Evolutionary conservation across 75 land plant species (phyloP).

Genomic region (Pseudotsuga menziesii): DNA sequence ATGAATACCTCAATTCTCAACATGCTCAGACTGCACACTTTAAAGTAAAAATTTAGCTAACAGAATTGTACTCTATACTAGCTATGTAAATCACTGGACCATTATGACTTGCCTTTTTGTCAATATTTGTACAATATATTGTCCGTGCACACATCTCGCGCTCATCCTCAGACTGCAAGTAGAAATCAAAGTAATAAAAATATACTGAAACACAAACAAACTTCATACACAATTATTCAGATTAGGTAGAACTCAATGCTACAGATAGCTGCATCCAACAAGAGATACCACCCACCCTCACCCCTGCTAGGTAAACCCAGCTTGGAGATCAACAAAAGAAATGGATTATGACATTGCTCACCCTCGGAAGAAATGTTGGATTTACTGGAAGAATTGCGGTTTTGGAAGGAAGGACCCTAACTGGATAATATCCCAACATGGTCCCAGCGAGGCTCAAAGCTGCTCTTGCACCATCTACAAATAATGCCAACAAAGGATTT

Average conservation of each 20-base stretch:
- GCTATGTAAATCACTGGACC: no score
- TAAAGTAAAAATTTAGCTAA: no score
- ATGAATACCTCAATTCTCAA: no score
- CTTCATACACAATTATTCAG: slow-evolving; percentile 12
- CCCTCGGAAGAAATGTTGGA: slow-evolving; percentile 89
- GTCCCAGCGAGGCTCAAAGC: slow-evolving; percentile 90
- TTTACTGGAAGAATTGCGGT: slow-evolving; percentile 98
- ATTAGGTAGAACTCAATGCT: slow-evolving; percentile 8
- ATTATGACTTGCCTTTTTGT: slow-evolving; percentile 55
- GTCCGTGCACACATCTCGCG: slow-evolving; percentile 90
- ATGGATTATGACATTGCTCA: slow-evolving; percentile 15
- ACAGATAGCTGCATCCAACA: neutral
- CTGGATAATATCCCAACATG: slow-evolving; percentile 95
- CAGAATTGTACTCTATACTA: no score
- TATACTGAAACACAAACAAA: neutral
- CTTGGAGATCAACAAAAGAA: neutral
- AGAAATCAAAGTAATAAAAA: slow-evolving; percentile 7
- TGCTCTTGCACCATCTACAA: slow-evolving; percentile 77
- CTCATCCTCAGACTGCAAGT: slow-evolving; percentile 70
- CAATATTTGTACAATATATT: slow-evolving; percentile 89
- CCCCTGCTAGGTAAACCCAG: neutral
- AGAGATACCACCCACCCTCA: neutral
- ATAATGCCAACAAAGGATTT: neutral
- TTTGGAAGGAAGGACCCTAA: slow-evolving; percentile 92
- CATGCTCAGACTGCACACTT: no score